Evolutionary conservation across 2,329 filamentous ascomycete species (phyloP).

Genomic region (Pseudopyrenochaeta lycopersici): DNA sequence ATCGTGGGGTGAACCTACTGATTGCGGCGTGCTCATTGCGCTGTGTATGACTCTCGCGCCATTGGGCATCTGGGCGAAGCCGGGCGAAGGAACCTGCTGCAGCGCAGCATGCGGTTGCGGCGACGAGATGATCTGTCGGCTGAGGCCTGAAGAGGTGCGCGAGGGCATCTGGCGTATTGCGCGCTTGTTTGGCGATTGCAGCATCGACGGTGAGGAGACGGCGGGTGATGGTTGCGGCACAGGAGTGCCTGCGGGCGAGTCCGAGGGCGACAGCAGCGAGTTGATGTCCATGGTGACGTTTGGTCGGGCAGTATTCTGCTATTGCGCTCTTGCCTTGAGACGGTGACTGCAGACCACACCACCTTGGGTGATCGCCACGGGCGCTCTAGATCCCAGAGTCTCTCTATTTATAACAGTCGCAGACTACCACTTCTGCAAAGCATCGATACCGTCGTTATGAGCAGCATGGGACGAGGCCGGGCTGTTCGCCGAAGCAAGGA

Average conservation of each 20-base stretch:
- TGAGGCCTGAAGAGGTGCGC: constrained; percentile 55
- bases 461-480: constrained; percentile 31
- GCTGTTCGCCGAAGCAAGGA: constrained; percentile 10
- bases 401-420: constrained; percentile 19
- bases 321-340: constrained; percentile 2
- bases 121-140: constrained; percentile 51
- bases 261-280: constrained; percentile 58
- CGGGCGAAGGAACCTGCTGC: constrained; percentile 42
- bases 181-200: constrained; percentile 43
- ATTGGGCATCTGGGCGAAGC: constrained; percentile 37
- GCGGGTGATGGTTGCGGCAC: constrained; percentile 39
- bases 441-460: constrained; percentile 21
- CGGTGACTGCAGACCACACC: not conserved
- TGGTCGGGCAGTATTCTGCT: constrained; percentile 3
- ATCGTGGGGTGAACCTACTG: constrained; percentile 40
- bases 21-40: constrained; percentile 42
- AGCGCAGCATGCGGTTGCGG: constrained; percentile 48
- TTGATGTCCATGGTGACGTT: constrained; percentile 58
- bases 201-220: constrained; percentile 34
- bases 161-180: constrained; percentile 45
- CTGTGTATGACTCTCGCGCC: constrained; percentile 42
- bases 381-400: constrained; percentile 5
- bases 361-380: constrained; percentile 4
- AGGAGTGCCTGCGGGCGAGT: constrained; percentile 51
- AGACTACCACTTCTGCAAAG: constrained; percentile 22